phyloP scores from a whole-genome alignment of 768 basidiomycete species.

The Termitomyces sp. region DNA sequence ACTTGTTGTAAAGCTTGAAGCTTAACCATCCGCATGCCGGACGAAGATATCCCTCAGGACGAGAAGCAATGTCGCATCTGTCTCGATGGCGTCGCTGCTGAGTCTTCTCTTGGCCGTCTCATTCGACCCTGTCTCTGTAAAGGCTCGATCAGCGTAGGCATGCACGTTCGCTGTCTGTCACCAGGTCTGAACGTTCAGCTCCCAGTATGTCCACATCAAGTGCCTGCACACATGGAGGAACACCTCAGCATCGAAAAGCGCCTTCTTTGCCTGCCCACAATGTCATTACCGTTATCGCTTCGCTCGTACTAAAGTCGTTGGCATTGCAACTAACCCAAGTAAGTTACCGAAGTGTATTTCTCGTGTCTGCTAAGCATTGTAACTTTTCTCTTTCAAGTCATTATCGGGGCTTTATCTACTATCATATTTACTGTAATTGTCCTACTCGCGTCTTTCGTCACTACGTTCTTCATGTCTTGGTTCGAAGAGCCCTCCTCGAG shows the following conservation, averaged over 20 bases:
- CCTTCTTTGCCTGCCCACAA: conserved; percentile 78
- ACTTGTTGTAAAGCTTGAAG: background rate
- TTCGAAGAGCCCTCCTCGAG: conserved; percentile 52
- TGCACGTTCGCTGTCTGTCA: background rate
- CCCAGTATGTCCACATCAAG: conserved; percentile 71
- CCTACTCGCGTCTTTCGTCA: conserved; percentile 63
- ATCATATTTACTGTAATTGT: conserved; percentile 61
- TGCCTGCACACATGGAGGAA: conserved; percentile 76
- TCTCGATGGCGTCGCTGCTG: conserved; percentile 59
- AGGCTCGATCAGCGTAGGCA: conserved; percentile 64
- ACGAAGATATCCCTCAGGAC: conserved; percentile 17
- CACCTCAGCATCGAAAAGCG: conserved; percentile 50
- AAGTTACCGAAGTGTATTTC: conserved; percentile 16
- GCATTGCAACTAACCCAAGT: conserved; percentile 77
- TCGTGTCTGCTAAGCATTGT: background rate
- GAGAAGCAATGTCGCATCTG: conserved; percentile 84
- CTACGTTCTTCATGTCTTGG: conserved; percentile 57
- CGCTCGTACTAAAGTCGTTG: conserved; percentile 61
- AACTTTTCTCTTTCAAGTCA: conserved; percentile 35
- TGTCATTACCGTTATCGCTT: conserved; percentile 77
- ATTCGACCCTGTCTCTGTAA: conserved; percentile 80
- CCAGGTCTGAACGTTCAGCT: conserved; percentile 10
- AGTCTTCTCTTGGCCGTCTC: conserved; percentile 61
- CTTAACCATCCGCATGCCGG: conserved; percentile 12
- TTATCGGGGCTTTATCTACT: conserved; percentile 56